Conservation (phyloP, 176 grass and related monocot genomes). For the Miscanthus lutarioriparius region DNA sequence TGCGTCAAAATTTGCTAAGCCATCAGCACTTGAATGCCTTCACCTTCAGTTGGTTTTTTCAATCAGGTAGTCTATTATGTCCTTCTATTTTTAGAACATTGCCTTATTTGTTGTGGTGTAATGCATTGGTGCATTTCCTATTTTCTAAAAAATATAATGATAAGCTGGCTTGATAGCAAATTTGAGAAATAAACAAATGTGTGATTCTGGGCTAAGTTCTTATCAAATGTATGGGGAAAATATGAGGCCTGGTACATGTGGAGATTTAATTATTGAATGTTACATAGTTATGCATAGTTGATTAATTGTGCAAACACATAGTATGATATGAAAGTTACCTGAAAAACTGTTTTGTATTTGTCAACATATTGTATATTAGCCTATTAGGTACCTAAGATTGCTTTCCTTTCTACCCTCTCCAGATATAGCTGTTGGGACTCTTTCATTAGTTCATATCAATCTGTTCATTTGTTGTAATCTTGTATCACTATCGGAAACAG, state of each 20-base stretch:
- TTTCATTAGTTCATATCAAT: not conserved
- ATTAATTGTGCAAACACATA: not conserved
- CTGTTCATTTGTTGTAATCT: not conserved
- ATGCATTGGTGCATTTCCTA: not conserved
- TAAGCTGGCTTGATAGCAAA: not conserved
- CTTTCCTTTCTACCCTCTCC: not conserved
- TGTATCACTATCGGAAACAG: not conserved
- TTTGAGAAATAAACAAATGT: conserved; percentile 18
- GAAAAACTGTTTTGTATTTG: not conserved
- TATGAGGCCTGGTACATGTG: not conserved
- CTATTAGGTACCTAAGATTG: not conserved
- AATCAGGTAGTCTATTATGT: conserved; percentile 50
- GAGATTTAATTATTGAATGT: not conserved
- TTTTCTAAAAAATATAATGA: not conserved
- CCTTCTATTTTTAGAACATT: conserved; percentile 17
- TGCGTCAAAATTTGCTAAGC: conserved; percentile 50
- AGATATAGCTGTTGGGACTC: not conserved
- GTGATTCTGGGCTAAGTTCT: conserved; percentile 20
- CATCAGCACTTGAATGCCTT: conserved; percentile 82
- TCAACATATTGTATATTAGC: not conserved
- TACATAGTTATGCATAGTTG: not conserved
- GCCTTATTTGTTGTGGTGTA: conserved; percentile 1
- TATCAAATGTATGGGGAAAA: conserved; percentile 10
- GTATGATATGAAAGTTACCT: conserved; percentile 18
- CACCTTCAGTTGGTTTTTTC: conserved; percentile 79